Base-by-base conservation (phyloP, 768 basidiomycete genomes). In the Lentinula aciculospora region DNA sequence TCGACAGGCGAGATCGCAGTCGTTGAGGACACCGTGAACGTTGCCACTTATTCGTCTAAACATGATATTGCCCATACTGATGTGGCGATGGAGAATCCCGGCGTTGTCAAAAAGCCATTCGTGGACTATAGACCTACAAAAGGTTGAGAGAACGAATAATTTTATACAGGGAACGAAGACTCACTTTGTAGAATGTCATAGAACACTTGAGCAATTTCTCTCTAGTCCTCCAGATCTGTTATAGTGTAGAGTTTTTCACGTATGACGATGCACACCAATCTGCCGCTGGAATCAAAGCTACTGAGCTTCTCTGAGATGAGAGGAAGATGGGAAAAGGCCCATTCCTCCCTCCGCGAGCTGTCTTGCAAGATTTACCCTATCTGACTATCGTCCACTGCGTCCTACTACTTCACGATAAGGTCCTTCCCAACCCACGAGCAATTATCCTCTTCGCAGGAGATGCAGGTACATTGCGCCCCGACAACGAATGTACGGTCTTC, bases 11-110 rank as follows among this genome's bases (percentile, higher is more conserved):
- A 59, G 44, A 37, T 61, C 60, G 15, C 54, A 60, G 29, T 61
- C 60, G 40, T 59, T 59, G 13, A 61, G 28, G 6, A 61, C 62
- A 47, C 59, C 55, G 28, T 57, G 51, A n/a, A 48, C 23, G 28
- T 62, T 39, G 50, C 54, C 36, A 46, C 65, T 42, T 37, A 47
- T 23, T 17, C 63, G 48, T 21, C 60, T 8, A 40, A 48, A 25
- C 62, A 62, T 62, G 36, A 63, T 36, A 25, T 63, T 63, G 19
- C 34, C 46, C 4, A 42, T 21, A 37, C 62, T 62, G 28, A 63
- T 47, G 29, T 63, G 62, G 25, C 58, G 58, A 51, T 63, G 62
- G 9, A 59, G 46, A 34, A 62, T 62, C 5, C 31, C 21, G 47
- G 34, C 21, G 8, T 46, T 2, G 2, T 62, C 48, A 47, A 40